phyloP scores from a whole-genome alignment of 345 rosid species.

The Syzygium grande region DNA sequence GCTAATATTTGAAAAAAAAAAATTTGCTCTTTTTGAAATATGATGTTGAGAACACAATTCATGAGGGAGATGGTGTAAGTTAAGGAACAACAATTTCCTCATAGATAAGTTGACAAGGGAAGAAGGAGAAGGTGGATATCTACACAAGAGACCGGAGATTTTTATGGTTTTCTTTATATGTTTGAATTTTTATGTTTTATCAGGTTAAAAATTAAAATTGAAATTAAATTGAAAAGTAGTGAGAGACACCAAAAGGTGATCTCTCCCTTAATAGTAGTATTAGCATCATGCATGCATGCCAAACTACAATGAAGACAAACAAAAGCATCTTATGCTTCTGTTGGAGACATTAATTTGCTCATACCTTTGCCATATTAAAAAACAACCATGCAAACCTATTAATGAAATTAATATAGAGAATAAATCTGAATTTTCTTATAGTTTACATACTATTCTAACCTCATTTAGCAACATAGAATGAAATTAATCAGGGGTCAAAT shows the following conservation, averaged over 20 bases:
- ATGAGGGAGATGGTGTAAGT: not conserved
- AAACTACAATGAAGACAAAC: not conserved
- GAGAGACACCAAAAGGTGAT: not conserved
- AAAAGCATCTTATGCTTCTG: not conserved
- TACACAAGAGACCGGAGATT: not conserved
- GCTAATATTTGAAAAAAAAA: not conserved
- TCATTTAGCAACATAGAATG: not conserved
- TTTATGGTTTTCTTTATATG: too few relatives aligned
- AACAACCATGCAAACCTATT: not conserved
- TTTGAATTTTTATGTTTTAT: not conserved
- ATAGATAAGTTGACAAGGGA: not conserved
- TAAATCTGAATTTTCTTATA: not conserved
- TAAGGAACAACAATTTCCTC: not conserved
- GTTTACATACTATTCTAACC: not conserved
- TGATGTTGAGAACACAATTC: not conserved
- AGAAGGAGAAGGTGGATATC: not conserved
- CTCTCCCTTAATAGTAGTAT: not conserved
- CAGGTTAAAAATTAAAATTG: not conserved
- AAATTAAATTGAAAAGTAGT: not conserved
- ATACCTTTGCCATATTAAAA: not conserved
- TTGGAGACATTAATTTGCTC: not conserved
- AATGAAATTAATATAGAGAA: not conserved
- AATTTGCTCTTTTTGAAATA: not conserved
- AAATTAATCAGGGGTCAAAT: not conserved
- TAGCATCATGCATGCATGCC: not conserved